Evolutionary conservation across 2,329 filamentous ascomycete species (phyloP), one percentile per base, ranked within the genome.

Genomic region (Myriosclerotinia curreyana): DNA sequence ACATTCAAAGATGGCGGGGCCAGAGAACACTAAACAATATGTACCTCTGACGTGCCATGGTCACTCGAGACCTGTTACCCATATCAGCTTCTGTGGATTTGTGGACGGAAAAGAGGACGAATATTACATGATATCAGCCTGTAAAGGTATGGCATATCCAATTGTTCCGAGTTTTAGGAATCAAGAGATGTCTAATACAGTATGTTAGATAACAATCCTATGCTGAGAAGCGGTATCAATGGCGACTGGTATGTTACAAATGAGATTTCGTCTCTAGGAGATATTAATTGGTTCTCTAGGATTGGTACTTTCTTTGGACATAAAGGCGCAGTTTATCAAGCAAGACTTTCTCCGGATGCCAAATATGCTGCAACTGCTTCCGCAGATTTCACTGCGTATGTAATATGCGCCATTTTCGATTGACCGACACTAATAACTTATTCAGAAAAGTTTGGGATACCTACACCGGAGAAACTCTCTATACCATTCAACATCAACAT

Each of bases 231-330:
- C 79, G 95, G 95, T 68, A 85, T 96, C 67, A 99, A 94, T 55
- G 95, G 95, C 65, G 93, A 97, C 77, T 97, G 93, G 90, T 90
- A 80, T 66, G 81, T 70, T 55, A 20, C 55, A 31, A 8, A n/a
- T 22, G 58, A 66, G 42, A 44, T 42, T 54, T 14, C 17, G 49
- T 25, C 61, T 28, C 34, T 38, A 31, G 36, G 38, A 31, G 14
- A 55, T 71, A 60, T 65, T 73, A 69, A 72, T 54, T 67, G 9
- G 65, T 44, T 11, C 1, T 46, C 15, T 65, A 86, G 84, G 91
- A 98, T 98, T 71, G 95, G 95, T 56, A 98, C 95, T 46, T 98
- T 98, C 75, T 89, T 99, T 72, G 95, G 95, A 49, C 95, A 99
- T 81, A 98, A 99, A 79, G 95, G 95, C 68, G 95, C 95, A 46